Evolutionary conservation across 495 filamentous ascomycete genomes (phyloP).

Genomic region (Hamigera avellanea): DNA sequence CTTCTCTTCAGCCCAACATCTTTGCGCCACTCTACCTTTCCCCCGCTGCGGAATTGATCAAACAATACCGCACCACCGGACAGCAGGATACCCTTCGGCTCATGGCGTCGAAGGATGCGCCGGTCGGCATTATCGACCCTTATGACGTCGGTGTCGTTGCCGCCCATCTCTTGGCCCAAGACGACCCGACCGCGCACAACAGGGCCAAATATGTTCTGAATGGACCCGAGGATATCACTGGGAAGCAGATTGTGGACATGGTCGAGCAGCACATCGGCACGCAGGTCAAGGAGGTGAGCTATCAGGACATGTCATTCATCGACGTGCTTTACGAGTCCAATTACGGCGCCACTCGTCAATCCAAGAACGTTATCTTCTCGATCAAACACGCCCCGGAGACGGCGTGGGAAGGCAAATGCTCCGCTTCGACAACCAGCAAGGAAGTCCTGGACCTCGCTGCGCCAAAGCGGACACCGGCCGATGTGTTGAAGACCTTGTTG

Average conservation of each 20-base stretch:
- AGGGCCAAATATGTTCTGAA: slow-evolving; percentile 30
- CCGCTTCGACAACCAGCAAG: slow-evolving; percentile 23
- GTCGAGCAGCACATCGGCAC: slow-evolving; percentile 29
- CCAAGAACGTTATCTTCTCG: slow-evolving; percentile 14
- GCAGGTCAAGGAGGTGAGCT: slow-evolving; percentile 21
- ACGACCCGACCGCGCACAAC: slow-evolving; percentile 22
- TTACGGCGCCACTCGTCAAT: slow-evolving; percentile 7
- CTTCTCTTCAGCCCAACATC: slow-evolving; percentile 33
- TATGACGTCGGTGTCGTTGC: slow-evolving; percentile 29
- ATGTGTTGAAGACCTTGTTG: too few species aligned
- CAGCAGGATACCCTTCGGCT: slow-evolving; percentile 18
- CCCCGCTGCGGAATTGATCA: slow-evolving; percentile 17
- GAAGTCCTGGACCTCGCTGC: slow-evolving; percentile 18
- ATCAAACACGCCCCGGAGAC: slow-evolving; percentile 12
- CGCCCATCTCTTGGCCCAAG: slow-evolving; percentile 23
- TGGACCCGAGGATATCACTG: slow-evolving; percentile 31
- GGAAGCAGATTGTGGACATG: slow-evolving; percentile 24
- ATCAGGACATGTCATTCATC: slow-evolving; percentile 22
- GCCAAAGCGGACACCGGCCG: too few species aligned
- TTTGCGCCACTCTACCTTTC: slow-evolving; percentile 16
- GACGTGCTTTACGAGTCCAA: slow-evolving; percentile 11
- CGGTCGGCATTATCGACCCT: slow-evolving; percentile 25
- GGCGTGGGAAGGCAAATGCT: slow-evolving; percentile 18
- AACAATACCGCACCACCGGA: slow-evolving; percentile 26
- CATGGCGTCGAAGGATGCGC: slow-evolving; percentile 19